phyloP scores from a whole-genome alignment of 2,329 filamentous ascomycete species.

The Fonsecaea erecta region DNA sequence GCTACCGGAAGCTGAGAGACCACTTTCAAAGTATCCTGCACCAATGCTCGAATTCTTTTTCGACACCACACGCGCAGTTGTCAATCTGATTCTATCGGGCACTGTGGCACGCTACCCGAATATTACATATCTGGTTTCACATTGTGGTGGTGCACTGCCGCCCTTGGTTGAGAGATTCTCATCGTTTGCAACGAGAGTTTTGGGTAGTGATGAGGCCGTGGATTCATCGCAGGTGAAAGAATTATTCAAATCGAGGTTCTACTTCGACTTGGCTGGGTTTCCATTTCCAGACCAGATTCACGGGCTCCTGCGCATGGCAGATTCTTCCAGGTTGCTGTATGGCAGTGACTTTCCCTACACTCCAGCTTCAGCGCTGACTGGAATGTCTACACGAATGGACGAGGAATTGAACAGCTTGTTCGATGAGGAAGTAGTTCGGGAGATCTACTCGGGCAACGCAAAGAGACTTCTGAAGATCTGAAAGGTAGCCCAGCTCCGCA shows the following conservation, averaged over 20 bases:
- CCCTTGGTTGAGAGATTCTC: slow-evolving; percentile 28
- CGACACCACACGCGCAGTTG: slow-evolving; percentile 54
- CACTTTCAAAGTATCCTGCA: slow-evolving; percentile 21
- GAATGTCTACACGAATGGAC: slow-evolving; percentile 16
- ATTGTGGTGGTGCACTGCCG: slow-evolving; percentile 53
- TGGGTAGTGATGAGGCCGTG: slow-evolving; percentile 1
- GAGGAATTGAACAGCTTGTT: slow-evolving; percentile 15
- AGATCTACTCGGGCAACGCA: slow-evolving; percentile 25
- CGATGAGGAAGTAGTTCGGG: slow-evolving; percentile 9
- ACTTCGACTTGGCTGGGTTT: slow-evolving; percentile 30
- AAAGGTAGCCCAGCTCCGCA: not conserved
- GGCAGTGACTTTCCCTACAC: slow-evolving; percentile 61
- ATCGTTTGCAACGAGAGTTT: slow-evolving; percentile 17
- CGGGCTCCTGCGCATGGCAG: slow-evolving; percentile 52
- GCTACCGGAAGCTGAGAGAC: slow-evolving; percentile 6
- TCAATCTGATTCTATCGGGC: slow-evolving; percentile 54
- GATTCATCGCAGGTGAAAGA: slow-evolving; percentile 6
- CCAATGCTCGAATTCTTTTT: slow-evolving; percentile 51
- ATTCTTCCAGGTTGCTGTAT: slow-evolving; percentile 54
- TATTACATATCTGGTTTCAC: slow-evolving; percentile 54
- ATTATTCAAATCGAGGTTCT: slow-evolving; percentile 25
- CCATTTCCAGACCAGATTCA: slow-evolving; percentile 38
- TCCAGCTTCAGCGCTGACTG: slow-evolving; percentile 36
- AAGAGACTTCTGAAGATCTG: slow-evolving; percentile 13
- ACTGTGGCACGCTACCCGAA: slow-evolving; percentile 52